Base-by-base conservation (phyloP, 2,329 filamentous ascomycete genomes). In the Colletotrichum lini region DNA sequence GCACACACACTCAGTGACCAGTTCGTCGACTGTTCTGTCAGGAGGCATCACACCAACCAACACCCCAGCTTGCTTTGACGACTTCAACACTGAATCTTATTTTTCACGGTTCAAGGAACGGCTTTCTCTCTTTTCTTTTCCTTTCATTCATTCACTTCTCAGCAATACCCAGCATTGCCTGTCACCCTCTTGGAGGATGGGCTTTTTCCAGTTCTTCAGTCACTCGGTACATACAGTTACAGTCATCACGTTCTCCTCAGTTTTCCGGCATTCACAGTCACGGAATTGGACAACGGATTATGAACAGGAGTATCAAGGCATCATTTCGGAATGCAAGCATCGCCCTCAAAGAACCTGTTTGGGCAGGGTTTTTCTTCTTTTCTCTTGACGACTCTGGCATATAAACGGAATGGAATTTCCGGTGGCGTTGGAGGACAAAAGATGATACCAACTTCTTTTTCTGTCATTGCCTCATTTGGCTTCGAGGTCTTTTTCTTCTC, bases 381-480 rank as follows among this genome's bases (percentile, higher is more conserved):
- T 58, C 44, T 70, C 59, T 45, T 30, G 38, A 52, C n/a, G 35
- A 57, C 26, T 47, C 52, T 23, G 53, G 65, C 53, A 70, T 62
- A 66, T 66, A 70, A 65, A 65, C 44, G 67, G 70, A 61, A 70
- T 26, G 60, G 67, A 49, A 72, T 72, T 53, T 70, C 38, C 54
- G 61, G 70, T 40, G 70, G 70, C 70, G 70, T 72, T 72, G 57
- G 59, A 44, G 58, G 65, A 58, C n/a, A 49, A 47, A 58, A 61
- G 68, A 73, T 67, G 71, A 73, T 72, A 73, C 71, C 72, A 66
- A 45, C 61, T 67, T 44, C 58, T 70, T 49, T 57, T 65, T 65
- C 53, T 65, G 66, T 68, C 47, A 47, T 50, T 56, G 64, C 42
- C 50, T 73, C 65, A 74, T 62, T 16, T 73, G 72, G 67, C 40